Conservation (phyloP, 768 basidiomycete genomes). For the Gloeopeniophorella convolvens region DNA sequence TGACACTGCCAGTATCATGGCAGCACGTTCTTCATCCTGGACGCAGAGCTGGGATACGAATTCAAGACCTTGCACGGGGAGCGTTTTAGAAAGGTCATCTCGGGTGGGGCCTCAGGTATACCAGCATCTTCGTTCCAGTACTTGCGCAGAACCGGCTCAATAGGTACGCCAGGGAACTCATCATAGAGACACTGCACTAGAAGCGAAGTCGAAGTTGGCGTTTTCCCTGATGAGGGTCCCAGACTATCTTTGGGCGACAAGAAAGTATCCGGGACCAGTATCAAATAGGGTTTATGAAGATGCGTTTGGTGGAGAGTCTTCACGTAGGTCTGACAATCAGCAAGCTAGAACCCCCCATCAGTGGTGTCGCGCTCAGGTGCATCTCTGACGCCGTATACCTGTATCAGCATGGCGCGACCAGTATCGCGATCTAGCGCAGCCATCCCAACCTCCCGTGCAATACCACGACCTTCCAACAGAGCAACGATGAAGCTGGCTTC, state of each 20-base stretch:
- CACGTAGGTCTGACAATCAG: constrained; percentile 84
- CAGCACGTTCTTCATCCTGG: constrained; percentile 77
- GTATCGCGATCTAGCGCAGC: constrained; percentile 80
- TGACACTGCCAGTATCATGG: constrained; percentile 67
- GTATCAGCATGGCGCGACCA: constrained; percentile 67
- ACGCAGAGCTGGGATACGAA: constrained; percentile 73
- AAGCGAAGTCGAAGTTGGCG: constrained; percentile 44
- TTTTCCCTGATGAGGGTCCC: constrained; percentile 38
- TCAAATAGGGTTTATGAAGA: constrained; percentile 58
- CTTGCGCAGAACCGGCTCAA: constrained; percentile 68
- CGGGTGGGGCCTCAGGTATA: constrained; percentile 25
- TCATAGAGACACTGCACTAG: constrained; percentile 68
- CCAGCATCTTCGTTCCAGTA: constrained; percentile 86
- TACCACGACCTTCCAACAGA: constrained; percentile 68
- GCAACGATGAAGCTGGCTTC: constrained; percentile 64
- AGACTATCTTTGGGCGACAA: constrained; percentile 50
- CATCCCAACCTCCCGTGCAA: constrained; percentile 80
- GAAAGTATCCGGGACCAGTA: constrained; percentile 82
- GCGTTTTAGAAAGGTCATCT: constrained; percentile 1
- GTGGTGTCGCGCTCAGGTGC: not conserved
- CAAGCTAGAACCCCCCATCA: constrained; percentile 52
- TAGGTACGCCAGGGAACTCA: constrained; percentile 59
- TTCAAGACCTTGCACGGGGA: constrained; percentile 51
- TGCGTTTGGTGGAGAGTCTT: constrained; percentile 86
- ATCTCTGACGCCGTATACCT: constrained; percentile 40